Conservation (phyloP, 441 rosid genomes). For the Jatropha podagrica region DNA sequence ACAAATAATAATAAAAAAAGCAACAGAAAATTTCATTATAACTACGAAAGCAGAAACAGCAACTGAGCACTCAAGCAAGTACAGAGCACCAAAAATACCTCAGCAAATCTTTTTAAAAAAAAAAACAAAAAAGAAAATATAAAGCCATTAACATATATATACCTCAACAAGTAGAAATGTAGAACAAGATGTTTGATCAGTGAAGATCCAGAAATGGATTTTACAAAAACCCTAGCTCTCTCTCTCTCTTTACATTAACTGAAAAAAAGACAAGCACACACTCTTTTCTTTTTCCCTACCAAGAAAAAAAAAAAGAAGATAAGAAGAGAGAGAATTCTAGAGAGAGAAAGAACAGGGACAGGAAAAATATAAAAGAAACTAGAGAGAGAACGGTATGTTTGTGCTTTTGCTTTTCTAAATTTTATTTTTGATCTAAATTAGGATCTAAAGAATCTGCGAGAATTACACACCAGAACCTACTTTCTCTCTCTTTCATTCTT, state of each 20-base stretch:
- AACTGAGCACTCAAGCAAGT: not conserved
- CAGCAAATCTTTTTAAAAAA: not conserved
- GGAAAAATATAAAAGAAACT: not conserved
- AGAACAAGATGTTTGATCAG: not conserved
- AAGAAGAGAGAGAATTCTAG: conserved; percentile 13
- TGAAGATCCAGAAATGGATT: conserved; percentile 4
- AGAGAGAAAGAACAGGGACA: not conserved
- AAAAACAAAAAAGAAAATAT: not conserved
- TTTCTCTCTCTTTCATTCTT: not conserved
- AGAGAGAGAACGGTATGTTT: conserved; percentile 12
- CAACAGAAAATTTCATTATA: not conserved
- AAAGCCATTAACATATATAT: not conserved
- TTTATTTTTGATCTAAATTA: conserved; percentile 20
- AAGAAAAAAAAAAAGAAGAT: not conserved
- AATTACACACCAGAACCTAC: conserved; percentile 24
- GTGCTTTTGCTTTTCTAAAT: conserved; percentile 20
- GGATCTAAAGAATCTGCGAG: conserved; percentile 50
- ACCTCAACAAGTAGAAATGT: not conserved
- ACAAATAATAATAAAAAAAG: not conserved
- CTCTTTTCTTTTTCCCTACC: too few species aligned
- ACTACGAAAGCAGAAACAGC: not conserved
- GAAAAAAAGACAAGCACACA: not conserved
- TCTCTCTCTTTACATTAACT: not conserved
- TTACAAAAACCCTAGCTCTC: not conserved
- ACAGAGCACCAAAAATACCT: too few species aligned